These are phyloP conservation scores for Penicillium sp. DNA, from an alignment of 2,329 filamentous ascomycete species.

Conservation along the genomic window DNA sequence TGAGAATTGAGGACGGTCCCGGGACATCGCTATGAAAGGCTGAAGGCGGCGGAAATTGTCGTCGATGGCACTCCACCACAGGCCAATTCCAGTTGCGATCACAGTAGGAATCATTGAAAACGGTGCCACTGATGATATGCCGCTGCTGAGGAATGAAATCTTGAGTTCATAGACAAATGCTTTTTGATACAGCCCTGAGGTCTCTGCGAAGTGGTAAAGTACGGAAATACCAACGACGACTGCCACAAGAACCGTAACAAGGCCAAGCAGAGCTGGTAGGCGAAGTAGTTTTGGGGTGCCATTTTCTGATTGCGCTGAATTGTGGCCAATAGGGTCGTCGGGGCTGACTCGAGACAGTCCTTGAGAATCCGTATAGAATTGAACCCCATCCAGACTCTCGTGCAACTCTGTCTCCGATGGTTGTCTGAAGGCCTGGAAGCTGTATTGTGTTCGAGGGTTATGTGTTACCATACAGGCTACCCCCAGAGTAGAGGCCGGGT, in stretches of 20 bases:
- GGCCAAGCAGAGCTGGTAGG: constrained; percentile 6
- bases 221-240: constrained; percentile 10
- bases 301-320: constrained; percentile 7
- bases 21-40: constrained; percentile 14
- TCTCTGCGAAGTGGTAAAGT: constrained; percentile 11
- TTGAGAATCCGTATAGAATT: constrained; percentile 6
- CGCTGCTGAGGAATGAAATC: constrained; percentile 5
- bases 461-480: constrained; percentile 7
- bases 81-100: constrained; percentile 10
- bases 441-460: background rate
- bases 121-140: constrained; percentile 11
- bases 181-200: constrained; percentile 8
- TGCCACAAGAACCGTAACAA: background rate
- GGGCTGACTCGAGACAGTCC: constrained; percentile 1
- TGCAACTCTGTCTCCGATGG: constrained; percentile 8
- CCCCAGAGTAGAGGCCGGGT: constrained; percentile 8
- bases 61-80: constrained; percentile 21
- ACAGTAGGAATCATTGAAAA: constrained; percentile 19
- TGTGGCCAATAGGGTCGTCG: background rate
- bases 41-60: constrained; percentile 16
- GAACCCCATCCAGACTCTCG: background rate
- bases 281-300: constrained; percentile 15
- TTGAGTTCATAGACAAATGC: constrained; percentile 16
- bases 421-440: constrained; percentile 9
- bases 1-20: background rate